Evolutionary conservation across 2,329 filamentous ascomycete species (phyloP), one percentile per base, ranked within the genome.

Genomic region (Tolypocladium amazonense): DNA sequence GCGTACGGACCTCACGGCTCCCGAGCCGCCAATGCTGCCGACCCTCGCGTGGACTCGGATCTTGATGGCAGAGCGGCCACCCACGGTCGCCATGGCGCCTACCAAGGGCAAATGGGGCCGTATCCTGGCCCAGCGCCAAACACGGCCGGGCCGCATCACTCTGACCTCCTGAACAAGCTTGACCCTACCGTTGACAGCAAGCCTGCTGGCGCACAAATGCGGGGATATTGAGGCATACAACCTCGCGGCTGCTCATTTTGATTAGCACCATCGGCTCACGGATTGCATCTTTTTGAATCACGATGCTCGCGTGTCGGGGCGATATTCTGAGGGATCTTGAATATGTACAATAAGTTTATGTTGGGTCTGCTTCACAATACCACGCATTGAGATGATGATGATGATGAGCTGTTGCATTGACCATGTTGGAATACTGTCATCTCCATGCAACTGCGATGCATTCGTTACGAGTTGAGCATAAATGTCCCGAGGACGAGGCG

Each of bases 131-230:
- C 62, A 14, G 62, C 62, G 2, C 59, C 59, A 2, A 61, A 59
- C n/a, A 63, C 62, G 9, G 61, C 59, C 20, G 62, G 62, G 30
- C 62, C 62, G 11, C 62, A 63, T 45, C 57, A 56, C 33, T 58
- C 60, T 37, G 61, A 62, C 37, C 57, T 60, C 7, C 14, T 63
- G 61, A 63, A 63, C 38, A 63, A 62, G 37, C 33, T 62, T 35
- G 62, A 63, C 50, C 62, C 61, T 2, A 54, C 6, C 11, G 61
- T 63, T 39, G 41, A 62, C 9, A 63, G 62, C 38, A 58, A 52
- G 45, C 77, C 62, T 41, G 23, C 38, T 20, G 38, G n/a, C 5
- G 15, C 27, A 23, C 55, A 43, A 27, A n/a, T 43, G 53, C 15
- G n/a, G 35, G 53, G 38, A n/a, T 35, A 20, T 35, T 5, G 50